Evolutionary conservation across 2,329 filamentous ascomycete genomes (phyloP).

Genomic region (Emydomyces testavorans): DNA sequence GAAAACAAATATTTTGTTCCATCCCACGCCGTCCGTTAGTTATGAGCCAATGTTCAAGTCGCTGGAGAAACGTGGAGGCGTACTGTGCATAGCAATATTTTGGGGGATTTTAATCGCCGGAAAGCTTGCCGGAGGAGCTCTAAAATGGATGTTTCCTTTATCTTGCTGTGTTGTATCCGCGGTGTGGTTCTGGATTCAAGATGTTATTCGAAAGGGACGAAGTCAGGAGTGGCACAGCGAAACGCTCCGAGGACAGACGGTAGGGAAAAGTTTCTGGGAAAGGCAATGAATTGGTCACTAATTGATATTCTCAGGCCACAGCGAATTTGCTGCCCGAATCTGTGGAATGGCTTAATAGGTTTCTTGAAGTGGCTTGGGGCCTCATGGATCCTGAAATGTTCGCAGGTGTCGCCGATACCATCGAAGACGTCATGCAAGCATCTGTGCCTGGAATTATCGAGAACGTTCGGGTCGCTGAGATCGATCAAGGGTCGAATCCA

Average conservation of each 20-base stretch:
- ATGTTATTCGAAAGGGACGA: slow-evolving; percentile 68
- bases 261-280: slow-evolving; percentile 25
- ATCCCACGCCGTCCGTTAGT: slow-evolving; percentile 80
- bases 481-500: slow-evolving; percentile 85
- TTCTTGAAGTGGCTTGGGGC: slow-evolving; percentile 74
- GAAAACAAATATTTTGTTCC: slow-evolving; percentile 92
- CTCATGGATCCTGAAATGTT: slow-evolving; percentile 95
- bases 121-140: slow-evolving; percentile 63
- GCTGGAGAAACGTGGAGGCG: slow-evolving; percentile 62
- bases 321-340: slow-evolving; percentile 85
- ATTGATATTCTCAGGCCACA: slow-evolving; percentile 45
- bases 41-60: slow-evolving; percentile 77
- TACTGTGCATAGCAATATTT: slow-evolving; percentile 59
- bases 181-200: slow-evolving; percentile 81
- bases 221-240: slow-evolving; percentile 84
- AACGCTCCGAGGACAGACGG: slow-evolving; percentile 67
- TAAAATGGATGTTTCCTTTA: slow-evolving; percentile 66
- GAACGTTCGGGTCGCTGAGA: slow-evolving; percentile 88
- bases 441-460: slow-evolving; percentile 85
- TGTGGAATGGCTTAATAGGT: slow-evolving; percentile 91
- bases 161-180: slow-evolving; percentile 60
- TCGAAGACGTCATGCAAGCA: slow-evolving; percentile 93
- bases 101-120: slow-evolving; percentile 64
- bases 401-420: slow-evolving; percentile 75
- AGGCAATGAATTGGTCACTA: neutral